Base-by-base conservation (phyloP, 73 alveolate genomes). In the Effrenium voratum region DNA sequence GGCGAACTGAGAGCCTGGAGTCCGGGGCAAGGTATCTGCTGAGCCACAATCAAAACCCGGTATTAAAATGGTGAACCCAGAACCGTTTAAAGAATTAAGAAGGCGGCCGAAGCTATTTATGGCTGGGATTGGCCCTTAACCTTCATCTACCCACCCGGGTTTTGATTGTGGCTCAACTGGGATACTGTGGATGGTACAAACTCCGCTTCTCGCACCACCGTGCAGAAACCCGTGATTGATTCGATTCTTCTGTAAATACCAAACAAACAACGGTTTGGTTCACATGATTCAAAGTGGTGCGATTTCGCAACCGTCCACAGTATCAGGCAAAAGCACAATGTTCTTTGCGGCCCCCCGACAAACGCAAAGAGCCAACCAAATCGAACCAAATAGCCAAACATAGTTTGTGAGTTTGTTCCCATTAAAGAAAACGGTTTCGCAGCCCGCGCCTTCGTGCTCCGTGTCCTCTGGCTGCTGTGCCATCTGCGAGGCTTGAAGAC, bases 1-100 rank as follows among this genome's bases (percentile, higher is more conserved):
- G 8, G 94, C 94, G 13, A 86, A 86, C 36, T 59, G 76, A 3
- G 94, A 86, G 34, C 94, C 94, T 86, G 63, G 36, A 41, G 12
- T 32, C 1, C 43, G 77, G 43, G 15, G 12, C 43, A 19, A 59
- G 22, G 36, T n/a, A 59, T 6, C 73, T n/a, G n/a, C n/a, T n/a
- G n/a, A 59, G 73, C 34, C 73, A 59, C 73, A n/a, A 59, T 26
- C 73, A 15, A n/a, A n/a, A 59, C 30, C 73, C 73, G 36, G 34
- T 10, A 5, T 28, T 19, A 55, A 19, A 55, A 0, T 19, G 26
- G 32, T 1, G 26, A 55, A 28, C n/a, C 30, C 30, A n/a, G 63
- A 12, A 19, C 8, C 26, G 19, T 52, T 12, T 8, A 52, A 52
- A 12, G 63, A 19, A 52, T 19, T 52, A 12, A 19, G 8, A 8